Base-by-base conservation (phyloP, 2,329 filamentous ascomycete species). In the Tympanopsis confertula region DNA sequence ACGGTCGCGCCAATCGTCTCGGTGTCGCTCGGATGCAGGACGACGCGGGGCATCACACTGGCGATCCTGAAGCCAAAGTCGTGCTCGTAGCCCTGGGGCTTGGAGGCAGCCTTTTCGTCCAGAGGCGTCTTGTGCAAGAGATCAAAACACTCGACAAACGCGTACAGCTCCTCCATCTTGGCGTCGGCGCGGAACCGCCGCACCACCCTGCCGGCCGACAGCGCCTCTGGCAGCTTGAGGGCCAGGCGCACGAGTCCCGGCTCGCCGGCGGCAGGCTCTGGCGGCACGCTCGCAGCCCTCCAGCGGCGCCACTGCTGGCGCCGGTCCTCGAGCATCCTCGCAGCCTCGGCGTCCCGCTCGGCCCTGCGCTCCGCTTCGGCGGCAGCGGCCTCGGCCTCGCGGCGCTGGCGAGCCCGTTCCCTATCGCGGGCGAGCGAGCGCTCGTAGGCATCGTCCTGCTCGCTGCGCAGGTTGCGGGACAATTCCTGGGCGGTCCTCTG, bases 361-460 rank as follows among this genome's bases (percentile, higher is more conserved):
- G 74, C 74, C 30, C 65, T 68, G 47, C 76, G 74, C 45, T 79
- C 75, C 12, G 77, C 82, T 44, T 79, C 79, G 19, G 72, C 74
- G 14, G 82, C 83, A 0, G 74, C 73, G 15, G 73, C 74, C 40
- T 86, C 86, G 2, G 82, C 86, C 55, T 94, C 87, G 36, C 74
- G 74, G 53, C 75, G 76, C 54, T 82, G 75, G 20, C 84, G 71
- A 0, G 85, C 83, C 15, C 89, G 80, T 56, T 94, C 88, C 28
- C 88, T 71, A 58, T 98, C 91, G 42, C 79, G 77, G 7, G 88
- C 89, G 20, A 98, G 66, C 0, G 86, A 94, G 43, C 87, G 77
- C 60, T 98, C 88, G 56, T 98, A 98, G 1, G 91, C 91, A 7
- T 77, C 83, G 54, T 96, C 87, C 55, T 98, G 91, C 56, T 94